Conservation (phyloP, 2,329 filamentous ascomycete genomes). For the Microdochium nivale region DNA sequence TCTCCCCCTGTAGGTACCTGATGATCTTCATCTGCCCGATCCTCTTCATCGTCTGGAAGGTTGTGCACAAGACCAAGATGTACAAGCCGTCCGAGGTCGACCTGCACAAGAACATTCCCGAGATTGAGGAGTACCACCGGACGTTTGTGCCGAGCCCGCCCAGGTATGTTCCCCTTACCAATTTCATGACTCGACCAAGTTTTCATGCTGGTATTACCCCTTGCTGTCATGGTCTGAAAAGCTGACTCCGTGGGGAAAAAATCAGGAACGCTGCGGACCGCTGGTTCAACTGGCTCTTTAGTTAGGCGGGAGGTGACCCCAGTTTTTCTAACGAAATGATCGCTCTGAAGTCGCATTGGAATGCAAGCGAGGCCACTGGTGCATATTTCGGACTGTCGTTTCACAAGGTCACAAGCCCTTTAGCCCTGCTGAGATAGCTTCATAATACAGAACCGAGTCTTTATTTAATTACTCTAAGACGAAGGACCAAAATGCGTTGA, state of each 20-base stretch:
- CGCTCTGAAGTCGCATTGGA: too few relatives aligned
- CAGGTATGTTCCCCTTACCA: constrained; percentile 34
- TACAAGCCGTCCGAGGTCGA: constrained; percentile 52
- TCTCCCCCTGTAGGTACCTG: constrained; percentile 54
- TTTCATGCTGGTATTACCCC: too few relatives aligned
- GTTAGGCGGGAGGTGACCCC: neutral
- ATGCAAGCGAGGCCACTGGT: too few relatives aligned
- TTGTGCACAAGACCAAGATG: constrained; percentile 54
- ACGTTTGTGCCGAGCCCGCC: constrained; percentile 47
- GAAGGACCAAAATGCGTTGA: too few relatives aligned
- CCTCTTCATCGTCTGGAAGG: constrained; percentile 64
- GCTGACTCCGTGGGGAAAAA: neutral
- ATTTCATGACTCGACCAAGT: too few relatives aligned
- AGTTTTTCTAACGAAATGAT: too few relatives aligned
- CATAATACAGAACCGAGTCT: too few relatives aligned
- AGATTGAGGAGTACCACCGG: constrained; percentile 59
- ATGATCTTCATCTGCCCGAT: constrained; percentile 65
- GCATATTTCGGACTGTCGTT: too few relatives aligned
- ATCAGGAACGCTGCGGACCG: neutral
- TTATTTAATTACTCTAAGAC: too few relatives aligned
- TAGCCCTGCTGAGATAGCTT: too few relatives aligned
- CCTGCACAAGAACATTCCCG: constrained; percentile 50
- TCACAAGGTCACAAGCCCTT: too few relatives aligned
- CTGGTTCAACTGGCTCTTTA: constrained; percentile 1
- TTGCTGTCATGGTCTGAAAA: too few relatives aligned